These are phyloP conservation scores for Senna tora DNA, from an alignment of 306 rosid genomes.

Conservation along the genomic window DNA sequence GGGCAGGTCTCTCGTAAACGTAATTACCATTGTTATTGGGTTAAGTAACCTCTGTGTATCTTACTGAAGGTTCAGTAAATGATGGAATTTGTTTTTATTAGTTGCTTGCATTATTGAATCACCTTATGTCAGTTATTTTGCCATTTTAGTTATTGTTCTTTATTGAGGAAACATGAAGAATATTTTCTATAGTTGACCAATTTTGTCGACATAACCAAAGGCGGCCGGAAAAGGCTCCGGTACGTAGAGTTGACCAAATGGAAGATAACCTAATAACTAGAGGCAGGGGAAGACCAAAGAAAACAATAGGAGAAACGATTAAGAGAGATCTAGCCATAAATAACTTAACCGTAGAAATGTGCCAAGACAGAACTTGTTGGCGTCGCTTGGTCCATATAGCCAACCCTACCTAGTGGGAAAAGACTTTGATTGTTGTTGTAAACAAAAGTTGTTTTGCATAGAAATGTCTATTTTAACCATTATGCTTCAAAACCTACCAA, in stretches of 20 bases:
- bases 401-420: too few species aligned
- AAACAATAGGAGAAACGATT: too few species aligned
- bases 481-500: neutral
- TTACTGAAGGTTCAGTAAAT: constrained; percentile 68
- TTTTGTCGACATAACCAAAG: too few species aligned
- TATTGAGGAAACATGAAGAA: neutral
- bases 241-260: too few species aligned
- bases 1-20: constrained; percentile 52
- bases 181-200: neutral
- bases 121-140: neutral
- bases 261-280: too few species aligned
- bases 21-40: constrained; percentile 61
- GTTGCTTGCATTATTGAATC: neutral
- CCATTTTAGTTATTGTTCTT: neutral
- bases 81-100: constrained; percentile 40
- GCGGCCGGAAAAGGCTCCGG: too few species aligned
- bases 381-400: too few species aligned
- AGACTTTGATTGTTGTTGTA: too few species aligned
- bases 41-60: constrained; percentile 62
- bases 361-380: too few species aligned
- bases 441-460: neutral
- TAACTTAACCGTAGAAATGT: too few species aligned
- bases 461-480: neutral
- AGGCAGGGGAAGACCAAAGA: too few species aligned
- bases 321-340: too few species aligned